Percentiles rank a stretch among this genome's conserved stretches.
phyloP scores from a whole-genome alignment of 2,329 filamentous ascomycete genomes.

The Dactylellina cionopaga region DNA sequence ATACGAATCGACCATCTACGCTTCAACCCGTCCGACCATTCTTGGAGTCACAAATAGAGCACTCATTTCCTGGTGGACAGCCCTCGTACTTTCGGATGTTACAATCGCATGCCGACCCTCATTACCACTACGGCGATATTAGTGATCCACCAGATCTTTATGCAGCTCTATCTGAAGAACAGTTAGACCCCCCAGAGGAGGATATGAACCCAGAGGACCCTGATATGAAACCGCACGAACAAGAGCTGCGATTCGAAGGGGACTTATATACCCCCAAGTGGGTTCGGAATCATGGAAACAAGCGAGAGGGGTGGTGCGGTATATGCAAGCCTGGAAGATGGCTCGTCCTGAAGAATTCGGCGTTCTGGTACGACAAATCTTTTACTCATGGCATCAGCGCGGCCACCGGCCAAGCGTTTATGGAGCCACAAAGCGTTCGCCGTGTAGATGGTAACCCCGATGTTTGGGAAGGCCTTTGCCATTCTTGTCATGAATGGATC shows the following conservation, averaged over 20 bases:
- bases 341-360: constrained; percentile 88
- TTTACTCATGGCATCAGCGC: constrained; percentile 89
- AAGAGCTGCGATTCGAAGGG: constrained; percentile 79
- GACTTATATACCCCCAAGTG: constrained; percentile 85
- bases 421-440: constrained; percentile 77
- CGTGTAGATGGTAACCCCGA: constrained; percentile 83
- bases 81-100: constrained; percentile 71
- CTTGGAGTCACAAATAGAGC: constrained; percentile 41
- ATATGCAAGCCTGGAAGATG: constrained; percentile 86
- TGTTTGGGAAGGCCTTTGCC: constrained; percentile 82
- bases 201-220: constrained; percentile 83
- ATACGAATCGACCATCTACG: constrained; percentile 16
- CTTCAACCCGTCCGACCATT: constrained; percentile 29
- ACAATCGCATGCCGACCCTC: constrained; percentile 77
- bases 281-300: constrained; percentile 86
- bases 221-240: constrained; percentile 79
- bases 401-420: constrained; percentile 79
- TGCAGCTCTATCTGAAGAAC: constrained; percentile 77
- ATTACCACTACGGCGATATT: constrained; percentile 77
- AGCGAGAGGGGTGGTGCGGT: constrained; percentile 88
- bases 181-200: constrained; percentile 77
- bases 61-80: constrained; percentile 67
- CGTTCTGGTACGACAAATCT: constrained; percentile 93
- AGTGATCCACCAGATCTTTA: constrained; percentile 81
- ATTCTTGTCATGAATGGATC: constrained; percentile 82